These are phyloP conservation scores for Golovinomyces cichoracearum DNA, from an alignment of 2,329 filamentous ascomycete genomes.

Conservation along the genomic window DNA sequence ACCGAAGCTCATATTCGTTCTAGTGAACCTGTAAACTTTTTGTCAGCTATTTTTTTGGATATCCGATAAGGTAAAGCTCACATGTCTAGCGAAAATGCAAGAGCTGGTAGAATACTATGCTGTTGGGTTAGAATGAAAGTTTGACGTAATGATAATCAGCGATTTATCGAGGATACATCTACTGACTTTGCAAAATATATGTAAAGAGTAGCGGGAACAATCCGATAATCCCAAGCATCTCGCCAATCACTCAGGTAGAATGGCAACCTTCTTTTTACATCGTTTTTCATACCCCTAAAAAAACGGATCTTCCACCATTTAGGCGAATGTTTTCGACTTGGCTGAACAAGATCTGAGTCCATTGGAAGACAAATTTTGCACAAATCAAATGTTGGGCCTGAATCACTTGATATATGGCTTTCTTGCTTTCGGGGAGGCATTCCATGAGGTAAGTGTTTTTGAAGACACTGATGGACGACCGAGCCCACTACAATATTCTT, in stretches of 20 bases:
- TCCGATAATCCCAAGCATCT: conserved; percentile 75
- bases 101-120: conserved; percentile 61
- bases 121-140: too few relatives aligned
- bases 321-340: neutral
- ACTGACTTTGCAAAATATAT: conserved; percentile 86
- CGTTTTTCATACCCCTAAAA: conserved; percentile 58
- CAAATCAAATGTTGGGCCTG: too few relatives aligned
- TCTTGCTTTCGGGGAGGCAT: too few relatives aligned
- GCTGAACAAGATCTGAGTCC: too few relatives aligned
- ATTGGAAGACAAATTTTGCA: too few relatives aligned
- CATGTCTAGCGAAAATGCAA: conserved; percentile 84
- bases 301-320: conserved; percentile 41
- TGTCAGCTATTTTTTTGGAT: neutral
- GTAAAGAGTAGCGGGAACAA: conserved; percentile 65
- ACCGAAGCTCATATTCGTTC: conserved; percentile 60
- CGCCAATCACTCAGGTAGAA: conserved; percentile 62
- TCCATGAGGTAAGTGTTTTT: too few relatives aligned
- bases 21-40: conserved; percentile 30
- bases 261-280: conserved; percentile 46
- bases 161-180: neutral
- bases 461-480: too few relatives aligned
- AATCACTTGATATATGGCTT: too few relatives aligned
- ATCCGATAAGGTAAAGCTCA: conserved; percentile 5
- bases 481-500: too few relatives aligned
- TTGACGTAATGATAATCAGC: neutral